Conservation (phyloP, 495 filamentous ascomycete genomes). For the Astrothelium macrocarpum region DNA sequence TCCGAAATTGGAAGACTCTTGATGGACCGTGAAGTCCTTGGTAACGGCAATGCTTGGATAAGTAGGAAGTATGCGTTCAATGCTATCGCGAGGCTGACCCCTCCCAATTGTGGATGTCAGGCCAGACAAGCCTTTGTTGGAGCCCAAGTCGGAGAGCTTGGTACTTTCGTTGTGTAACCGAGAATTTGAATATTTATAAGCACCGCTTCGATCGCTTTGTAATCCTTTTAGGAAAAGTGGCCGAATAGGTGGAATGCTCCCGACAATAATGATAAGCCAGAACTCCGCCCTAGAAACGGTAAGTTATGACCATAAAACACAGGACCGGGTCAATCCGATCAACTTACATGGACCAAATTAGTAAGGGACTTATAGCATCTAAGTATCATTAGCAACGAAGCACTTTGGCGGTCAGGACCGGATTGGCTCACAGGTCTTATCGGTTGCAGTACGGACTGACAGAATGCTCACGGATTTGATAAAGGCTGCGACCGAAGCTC, state of each 20-base stretch:
- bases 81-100: neutral
- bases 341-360: slow-evolving; percentile 1
- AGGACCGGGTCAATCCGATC: neutral
- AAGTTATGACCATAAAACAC: neutral
- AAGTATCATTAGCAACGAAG: neutral
- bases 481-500: neutral
- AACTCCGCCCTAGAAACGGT: slow-evolving; percentile 3
- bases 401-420: neutral
- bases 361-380: neutral
- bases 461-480: neutral
- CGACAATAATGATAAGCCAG: slow-evolving; percentile 6
- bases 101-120: neutral
- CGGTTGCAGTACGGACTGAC: neutral
- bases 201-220: neutral
- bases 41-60: neutral
- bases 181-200: neutral
- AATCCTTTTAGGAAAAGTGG: slow-evolving; percentile 4
- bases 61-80: neutral
- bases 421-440: slow-evolving; percentile 1
- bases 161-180: neutral
- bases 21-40: neutral
- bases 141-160: neutral
- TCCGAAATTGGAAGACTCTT: neutral
- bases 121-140: neutral
- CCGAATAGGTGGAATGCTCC: slow-evolving; percentile 9